phyloP scores from a whole-genome alignment of 1,139 yeast species.

The Yamadazyma aaseri region DNA sequence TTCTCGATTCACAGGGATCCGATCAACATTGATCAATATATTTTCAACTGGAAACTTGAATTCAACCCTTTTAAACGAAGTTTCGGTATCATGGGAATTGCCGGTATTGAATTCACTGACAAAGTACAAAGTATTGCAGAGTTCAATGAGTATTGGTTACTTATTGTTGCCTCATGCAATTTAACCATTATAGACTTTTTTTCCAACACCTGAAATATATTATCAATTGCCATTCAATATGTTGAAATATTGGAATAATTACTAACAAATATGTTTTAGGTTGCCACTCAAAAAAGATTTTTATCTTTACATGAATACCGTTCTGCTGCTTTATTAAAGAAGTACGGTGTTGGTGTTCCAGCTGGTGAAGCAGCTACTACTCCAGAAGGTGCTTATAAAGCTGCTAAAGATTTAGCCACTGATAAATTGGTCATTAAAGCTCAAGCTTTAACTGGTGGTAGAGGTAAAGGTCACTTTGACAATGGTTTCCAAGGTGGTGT shows the following conservation, averaged over 20 bases:
- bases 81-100: too few species aligned
- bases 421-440: conserved; percentile 94
- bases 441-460: conserved; percentile 98
- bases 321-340: conserved; percentile 81
- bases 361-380: conserved; percentile 89
- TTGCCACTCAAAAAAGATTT: conserved; percentile 52
- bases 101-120: too few species aligned
- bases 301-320: conserved; percentile 94
- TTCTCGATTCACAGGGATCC: conserved; percentile 8
- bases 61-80: too few species aligned
- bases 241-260: too few species aligned
- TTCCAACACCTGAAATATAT: too few species aligned
- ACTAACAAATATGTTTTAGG: conserved; percentile 17
- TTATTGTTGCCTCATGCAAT: too few species aligned
- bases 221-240: too few species aligned
- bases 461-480: conserved; percentile 98
- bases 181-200: too few species aligned
- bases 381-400: conserved; percentile 80
- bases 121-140: too few species aligned
- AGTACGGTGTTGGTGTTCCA: conserved; percentile 89
- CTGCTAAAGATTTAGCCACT: conserved; percentile 65
- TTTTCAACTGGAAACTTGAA: conserved; percentile 7
- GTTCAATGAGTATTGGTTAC: too few species aligned
- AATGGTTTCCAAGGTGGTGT: conserved; percentile 97
- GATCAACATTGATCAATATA: conserved; percentile 1